Conservation (phyloP, 225 moss, liverwort and hornwort genomes). For the Polytrichum commune region DNA sequence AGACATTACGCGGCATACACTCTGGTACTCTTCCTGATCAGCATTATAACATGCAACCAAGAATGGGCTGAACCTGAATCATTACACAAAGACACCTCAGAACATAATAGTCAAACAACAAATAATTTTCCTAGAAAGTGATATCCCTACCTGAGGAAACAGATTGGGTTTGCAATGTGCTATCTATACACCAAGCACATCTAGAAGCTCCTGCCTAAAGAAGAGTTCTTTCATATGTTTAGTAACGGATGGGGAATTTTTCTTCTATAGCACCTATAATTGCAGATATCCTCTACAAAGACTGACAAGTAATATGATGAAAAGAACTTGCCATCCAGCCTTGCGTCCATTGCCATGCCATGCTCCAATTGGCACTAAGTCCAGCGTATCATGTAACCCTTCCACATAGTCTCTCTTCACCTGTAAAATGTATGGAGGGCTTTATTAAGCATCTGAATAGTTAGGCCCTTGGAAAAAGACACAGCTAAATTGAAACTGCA, state of each 20-base stretch:
- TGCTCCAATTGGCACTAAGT: constrained; percentile 92
- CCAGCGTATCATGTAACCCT: constrained; percentile 85
- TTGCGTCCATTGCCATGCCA: constrained; percentile 96
- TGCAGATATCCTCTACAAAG: too few relatives aligned
- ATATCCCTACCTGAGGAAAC: too few relatives aligned
- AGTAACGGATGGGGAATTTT: too few relatives aligned
- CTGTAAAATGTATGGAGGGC: constrained; percentile 24
- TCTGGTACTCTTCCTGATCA: constrained; percentile 76
- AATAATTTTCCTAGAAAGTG: too few relatives aligned
- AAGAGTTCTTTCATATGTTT: too few relatives aligned
- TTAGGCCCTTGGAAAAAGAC: not conserved
- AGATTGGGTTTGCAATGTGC: too few relatives aligned
- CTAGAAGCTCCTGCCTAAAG: too few relatives aligned
- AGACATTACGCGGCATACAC: constrained; percentile 93
- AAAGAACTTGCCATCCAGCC: constrained; percentile 75
- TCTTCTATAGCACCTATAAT: too few relatives aligned
- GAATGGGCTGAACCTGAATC: constrained; percentile 86
- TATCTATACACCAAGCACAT: too few relatives aligned
- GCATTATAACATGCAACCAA: constrained; percentile 90
- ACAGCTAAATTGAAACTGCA: not conserved
- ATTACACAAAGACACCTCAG: not conserved
- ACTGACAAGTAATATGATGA: not conserved
- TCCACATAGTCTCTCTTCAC: constrained; percentile 89
- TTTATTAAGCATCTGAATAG: not conserved
- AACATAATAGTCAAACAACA: not conserved